Percentiles rank a stretch among this genome's conserved stretches.
Evolutionary conservation across 768 basidiomycete species (phyloP).

Genomic region (Neoboletus brunneissimus): DNA sequence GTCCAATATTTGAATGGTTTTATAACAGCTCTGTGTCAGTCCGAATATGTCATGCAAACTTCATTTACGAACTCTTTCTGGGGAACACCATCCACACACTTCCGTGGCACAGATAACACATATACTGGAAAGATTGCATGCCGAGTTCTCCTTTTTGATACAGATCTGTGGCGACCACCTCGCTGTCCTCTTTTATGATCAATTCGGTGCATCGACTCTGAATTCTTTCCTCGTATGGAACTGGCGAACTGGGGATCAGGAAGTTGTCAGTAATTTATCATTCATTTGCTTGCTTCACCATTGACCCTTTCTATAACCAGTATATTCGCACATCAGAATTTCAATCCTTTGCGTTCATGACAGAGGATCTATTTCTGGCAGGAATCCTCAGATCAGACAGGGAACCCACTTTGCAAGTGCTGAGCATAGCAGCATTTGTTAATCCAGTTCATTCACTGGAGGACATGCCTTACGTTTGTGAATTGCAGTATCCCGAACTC

Average conservation of each 20-base stretch:
- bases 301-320: constrained; percentile 16
- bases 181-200: constrained; percentile 28
- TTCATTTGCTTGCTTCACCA: not conserved
- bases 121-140: not conserved
- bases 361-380: constrained; percentile 29
- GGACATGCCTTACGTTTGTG: constrained; percentile 23
- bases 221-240: constrained; percentile 33
- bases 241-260: constrained; percentile 31
- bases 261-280: constrained; percentile 25
- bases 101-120: constrained; percentile 15
- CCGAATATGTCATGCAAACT: constrained; percentile 20
- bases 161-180: constrained; percentile 33
- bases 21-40: constrained; percentile 12
- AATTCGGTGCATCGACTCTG: not conserved
- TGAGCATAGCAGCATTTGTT: constrained; percentile 14
- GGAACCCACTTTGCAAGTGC: constrained; percentile 15
- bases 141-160: constrained; percentile 22
- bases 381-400: constrained; percentile 8
- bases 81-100: constrained; percentile 27
- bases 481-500: constrained; percentile 26
- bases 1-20: not conserved
- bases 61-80: constrained; percentile 32
- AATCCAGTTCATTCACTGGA: constrained; percentile 5
- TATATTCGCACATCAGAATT: constrained; percentile 19
- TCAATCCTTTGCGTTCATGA: constrained; percentile 35